These are phyloP conservation scores for Diaporthe caulivora DNA, from an alignment of 2,329 filamentous ascomycete genomes.

Conservation along the genomic window DNA sequence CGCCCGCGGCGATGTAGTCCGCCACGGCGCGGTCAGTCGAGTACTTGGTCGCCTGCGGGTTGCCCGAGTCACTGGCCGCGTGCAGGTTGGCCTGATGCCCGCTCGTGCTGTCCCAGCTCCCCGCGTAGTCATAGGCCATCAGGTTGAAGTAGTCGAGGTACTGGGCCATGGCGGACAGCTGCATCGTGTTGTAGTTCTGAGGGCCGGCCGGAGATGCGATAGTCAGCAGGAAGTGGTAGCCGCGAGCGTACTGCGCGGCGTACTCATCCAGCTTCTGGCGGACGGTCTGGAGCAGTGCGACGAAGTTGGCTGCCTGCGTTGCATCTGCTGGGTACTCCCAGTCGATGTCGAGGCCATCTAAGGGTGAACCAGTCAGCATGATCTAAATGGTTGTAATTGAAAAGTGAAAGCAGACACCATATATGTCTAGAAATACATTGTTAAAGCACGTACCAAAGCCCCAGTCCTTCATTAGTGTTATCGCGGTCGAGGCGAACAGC, in stretches of 20 bases:
- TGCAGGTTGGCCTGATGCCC: constrained; percentile 82
- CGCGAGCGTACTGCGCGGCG: constrained; percentile 55
- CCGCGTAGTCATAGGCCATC: constrained; percentile 82
- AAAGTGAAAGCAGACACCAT: too few species aligned
- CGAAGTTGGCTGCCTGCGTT: constrained; percentile 57
- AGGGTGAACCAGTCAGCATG: constrained; percentile 37
- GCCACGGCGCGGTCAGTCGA: constrained; percentile 74
- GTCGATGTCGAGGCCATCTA: constrained; percentile 62
- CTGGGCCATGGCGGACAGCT: constrained; percentile 58
- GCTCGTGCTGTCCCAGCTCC: constrained; percentile 72
- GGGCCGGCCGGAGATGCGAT: constrained; percentile 65
- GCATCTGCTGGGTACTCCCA: constrained; percentile 56
- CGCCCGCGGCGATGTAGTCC: constrained; percentile 73
- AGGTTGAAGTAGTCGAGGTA: constrained; percentile 69
- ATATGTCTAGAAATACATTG: too few species aligned
- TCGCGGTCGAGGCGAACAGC: constrained; percentile 77
- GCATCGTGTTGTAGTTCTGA: constrained; percentile 59
- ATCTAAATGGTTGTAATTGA: too few species aligned
- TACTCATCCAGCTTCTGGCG: constrained; percentile 63
- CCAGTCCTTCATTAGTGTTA: constrained; percentile 79
- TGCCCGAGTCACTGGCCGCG: constrained; percentile 56
- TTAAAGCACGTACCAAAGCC: constrained; percentile 46
- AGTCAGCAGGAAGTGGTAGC: constrained; percentile 66
- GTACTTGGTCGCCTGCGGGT: constrained; percentile 75
- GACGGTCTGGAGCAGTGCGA: constrained; percentile 58